Percentiles rank a stretch among this genome's conserved stretches.
These are phyloP conservation scores for Lotmaria passim DNA, from an alignment of 208 protist genomes.

Conservation along the genomic window DNA sequence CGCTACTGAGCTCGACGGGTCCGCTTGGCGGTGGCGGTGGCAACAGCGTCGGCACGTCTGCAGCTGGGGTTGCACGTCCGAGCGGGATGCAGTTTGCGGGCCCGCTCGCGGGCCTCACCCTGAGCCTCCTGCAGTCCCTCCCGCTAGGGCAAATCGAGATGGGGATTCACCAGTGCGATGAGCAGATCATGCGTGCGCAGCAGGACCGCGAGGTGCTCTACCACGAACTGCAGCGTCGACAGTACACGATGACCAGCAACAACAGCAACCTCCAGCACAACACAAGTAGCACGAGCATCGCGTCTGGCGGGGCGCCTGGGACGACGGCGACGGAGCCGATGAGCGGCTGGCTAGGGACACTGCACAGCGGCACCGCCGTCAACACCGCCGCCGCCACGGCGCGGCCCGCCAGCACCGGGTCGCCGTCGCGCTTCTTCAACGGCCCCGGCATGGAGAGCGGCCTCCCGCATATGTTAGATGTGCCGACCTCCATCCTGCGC, in stretches of 20 bases:
- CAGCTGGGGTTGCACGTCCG: no score
- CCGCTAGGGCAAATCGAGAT: constrained; percentile 10
- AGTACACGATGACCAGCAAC: constrained; percentile 7
- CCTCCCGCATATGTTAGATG: constrained; percentile 11
- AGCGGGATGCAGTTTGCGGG: not conserved
- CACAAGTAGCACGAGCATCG: not conserved
- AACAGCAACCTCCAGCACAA: not conserved
- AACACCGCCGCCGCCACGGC: not conserved
- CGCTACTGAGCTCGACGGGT: not conserved
- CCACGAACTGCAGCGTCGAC: constrained; percentile 30
- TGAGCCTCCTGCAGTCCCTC: constrained; percentile 12
- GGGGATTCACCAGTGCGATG: constrained; percentile 25
- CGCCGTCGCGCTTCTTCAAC: constrained; percentile 18
- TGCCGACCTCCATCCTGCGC: constrained; percentile 2
- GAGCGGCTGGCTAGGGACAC: constrained; percentile 14
- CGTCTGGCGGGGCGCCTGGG: not conserved
- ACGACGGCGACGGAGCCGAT: not conserved
- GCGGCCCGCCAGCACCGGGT: not conserved
- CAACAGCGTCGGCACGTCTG: not conserved
- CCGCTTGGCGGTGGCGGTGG: not conserved
- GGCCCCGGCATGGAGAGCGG: constrained; percentile 8
- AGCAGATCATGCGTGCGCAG: constrained; percentile 17
- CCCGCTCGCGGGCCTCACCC: not conserved
- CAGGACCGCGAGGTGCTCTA: constrained; percentile 28
- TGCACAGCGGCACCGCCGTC: not conserved